Evolutionary conservation across 2,329 filamentous ascomycete species (phyloP), one percentile per base, ranked within the genome.

Genomic region (Allantophomopsis cytisporea): DNA sequence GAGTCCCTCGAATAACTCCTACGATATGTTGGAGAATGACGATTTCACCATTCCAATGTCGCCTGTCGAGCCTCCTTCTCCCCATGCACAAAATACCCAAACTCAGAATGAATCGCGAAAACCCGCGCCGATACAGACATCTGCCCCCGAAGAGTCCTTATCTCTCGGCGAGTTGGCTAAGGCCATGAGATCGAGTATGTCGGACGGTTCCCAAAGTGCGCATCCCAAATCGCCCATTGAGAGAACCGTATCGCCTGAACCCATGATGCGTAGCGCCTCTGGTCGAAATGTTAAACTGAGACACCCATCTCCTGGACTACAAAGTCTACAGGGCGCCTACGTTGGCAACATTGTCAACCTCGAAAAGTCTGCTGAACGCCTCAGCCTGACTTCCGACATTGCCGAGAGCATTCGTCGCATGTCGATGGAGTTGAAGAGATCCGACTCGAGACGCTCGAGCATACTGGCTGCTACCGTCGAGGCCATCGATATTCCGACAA

Each of bases 351-450:
- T 88, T 45, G 76, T 79, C 47, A 73, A 78, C 37, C 72, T 88
- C 45, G 83, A 89, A 59, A 77, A 80, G 47, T 80, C 76, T 10
- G 83, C 83, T 37, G 82, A 87, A 59, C 71, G 76, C 47, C 66
- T 88, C 57, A 83, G 80, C 49, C 79, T 76, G 41, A 69, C 68
- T 36, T 83, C 78, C 45, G 84, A 83, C 45, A 82, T 87, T 52
- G 81, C 82, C 50, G 75, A 83, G 62, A 81, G 83, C 49, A 88
- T 87, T 50, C 73, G 80, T 43, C 75, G 80, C 52, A 66, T 85
- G 47, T 77, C 84, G 58, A 66, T 75, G 44, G 77, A 83, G 58
- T 64, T 83, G 53, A 84, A 83, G 60, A 70, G 75, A 47, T 73
- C 67, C 53, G 80, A 83, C 53, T 83, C 76, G 53, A 68, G 73